Evolutionary conservation across 352 stramenopile genomes (phyloP).

Genomic region (Peronospora farinosa): DNA sequence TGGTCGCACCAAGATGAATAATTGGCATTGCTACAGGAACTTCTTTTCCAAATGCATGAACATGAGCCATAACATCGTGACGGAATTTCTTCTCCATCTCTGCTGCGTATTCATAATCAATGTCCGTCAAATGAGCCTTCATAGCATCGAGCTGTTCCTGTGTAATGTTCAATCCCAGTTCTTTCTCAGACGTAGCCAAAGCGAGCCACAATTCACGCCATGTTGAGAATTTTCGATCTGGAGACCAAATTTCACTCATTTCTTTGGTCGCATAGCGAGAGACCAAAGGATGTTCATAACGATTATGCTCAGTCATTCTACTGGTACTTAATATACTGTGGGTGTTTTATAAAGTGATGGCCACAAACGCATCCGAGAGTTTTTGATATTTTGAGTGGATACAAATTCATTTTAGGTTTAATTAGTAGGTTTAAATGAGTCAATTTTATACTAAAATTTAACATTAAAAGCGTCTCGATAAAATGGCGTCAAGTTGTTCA

Average conservation of each 20-base stretch:
- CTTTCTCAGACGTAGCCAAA: slow-evolving; percentile 94
- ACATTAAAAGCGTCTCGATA: no score
- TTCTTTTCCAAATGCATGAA: slow-evolving; percentile 96
- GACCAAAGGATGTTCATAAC: slow-evolving; percentile 88
- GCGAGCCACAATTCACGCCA: slow-evolving; percentile 98
- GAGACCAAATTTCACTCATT: slow-evolving; percentile 98
- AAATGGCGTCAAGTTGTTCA: neutral
- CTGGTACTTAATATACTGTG: no score
- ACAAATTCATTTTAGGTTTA: no score
- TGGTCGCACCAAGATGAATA: slow-evolving; percentile 98
- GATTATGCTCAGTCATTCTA: slow-evolving; percentile 47
- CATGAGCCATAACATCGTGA: slow-evolving; percentile 99
- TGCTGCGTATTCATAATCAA: slow-evolving; percentile 96
- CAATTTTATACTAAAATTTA: no score
- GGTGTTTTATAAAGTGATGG: no score
- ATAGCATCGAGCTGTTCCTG: slow-evolving; percentile 97
- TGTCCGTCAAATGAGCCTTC: slow-evolving; percentile 92
- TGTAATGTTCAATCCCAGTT: slow-evolving; percentile 95
- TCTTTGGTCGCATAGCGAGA: slow-evolving; percentile 97
- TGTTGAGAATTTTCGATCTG: slow-evolving; percentile 98
- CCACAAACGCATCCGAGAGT: no score
- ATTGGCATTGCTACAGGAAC: slow-evolving; percentile 96
- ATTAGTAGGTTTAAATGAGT: no score
- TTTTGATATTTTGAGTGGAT: no score
- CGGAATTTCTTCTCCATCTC: slow-evolving; percentile 98